Evolutionary conservation across 768 basidiomycete genomes (phyloP).

Genomic region (Chalciporus sphaerocephalus): DNA sequence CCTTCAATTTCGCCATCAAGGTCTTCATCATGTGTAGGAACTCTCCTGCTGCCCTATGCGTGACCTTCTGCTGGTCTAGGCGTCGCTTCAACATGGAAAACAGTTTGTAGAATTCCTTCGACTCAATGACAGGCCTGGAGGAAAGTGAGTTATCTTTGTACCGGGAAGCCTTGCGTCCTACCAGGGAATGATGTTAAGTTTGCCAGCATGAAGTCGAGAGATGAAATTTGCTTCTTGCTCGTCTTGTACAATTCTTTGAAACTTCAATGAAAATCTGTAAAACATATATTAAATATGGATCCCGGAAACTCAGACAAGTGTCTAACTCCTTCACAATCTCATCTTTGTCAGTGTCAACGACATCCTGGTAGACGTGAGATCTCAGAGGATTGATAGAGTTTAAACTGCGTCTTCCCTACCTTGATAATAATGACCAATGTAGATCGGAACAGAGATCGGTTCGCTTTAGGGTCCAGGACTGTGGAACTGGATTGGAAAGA

Average conservation of each 20-base stretch:
- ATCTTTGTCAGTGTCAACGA: conserved; percentile 55
- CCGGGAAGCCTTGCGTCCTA: not conserved
- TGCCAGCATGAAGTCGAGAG: conserved; percentile 52
- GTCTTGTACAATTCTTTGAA: conserved; percentile 55
- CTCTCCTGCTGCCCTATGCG: conserved; percentile 48
- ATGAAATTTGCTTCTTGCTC: conserved; percentile 64
- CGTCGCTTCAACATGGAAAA: conserved; percentile 45
- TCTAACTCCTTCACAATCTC: conserved; percentile 58
- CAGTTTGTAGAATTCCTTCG: conserved; percentile 54
- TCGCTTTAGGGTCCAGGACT: conserved; percentile 53
- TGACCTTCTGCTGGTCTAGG: conserved; percentile 45
- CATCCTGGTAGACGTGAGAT: conserved; percentile 43
- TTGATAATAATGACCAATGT: conserved; percentile 62
- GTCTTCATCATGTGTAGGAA: conserved; percentile 59
- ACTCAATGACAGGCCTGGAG: conserved; percentile 55
- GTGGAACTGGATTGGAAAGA: conserved; percentile 59
- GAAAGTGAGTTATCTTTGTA: not conserved
- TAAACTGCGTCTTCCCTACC: conserved; percentile 22
- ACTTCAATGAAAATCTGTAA: conserved; percentile 51
- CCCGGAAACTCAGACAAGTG: not conserved
- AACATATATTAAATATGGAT: not conserved
- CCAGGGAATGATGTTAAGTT: conserved; percentile 59
- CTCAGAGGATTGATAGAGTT: not conserved
- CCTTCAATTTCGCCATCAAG: conserved; percentile 66
- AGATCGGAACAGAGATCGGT: conserved; percentile 56